A percentile compares a stretch with the other conserved stretches of the same genome.
phyloP scores from a whole-genome alignment of 2,329 filamentous ascomycete genomes.

The Penicillium nordicum region DNA sequence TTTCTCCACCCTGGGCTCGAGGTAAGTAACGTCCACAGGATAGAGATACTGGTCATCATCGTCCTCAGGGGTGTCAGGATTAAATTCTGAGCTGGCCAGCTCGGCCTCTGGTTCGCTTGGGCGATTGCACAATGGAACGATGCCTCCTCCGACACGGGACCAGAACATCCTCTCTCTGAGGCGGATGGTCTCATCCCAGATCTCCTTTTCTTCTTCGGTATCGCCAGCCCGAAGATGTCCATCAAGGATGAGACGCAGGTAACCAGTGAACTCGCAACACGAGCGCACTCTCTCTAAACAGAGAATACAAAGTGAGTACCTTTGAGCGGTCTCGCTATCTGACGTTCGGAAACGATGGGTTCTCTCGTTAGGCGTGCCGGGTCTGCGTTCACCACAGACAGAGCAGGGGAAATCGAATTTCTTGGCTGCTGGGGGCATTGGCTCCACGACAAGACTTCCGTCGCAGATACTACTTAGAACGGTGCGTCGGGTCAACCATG shows the following conservation, averaged over 20 bases:
- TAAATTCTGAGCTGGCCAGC: slow-evolving; percentile 1
- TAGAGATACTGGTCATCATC: slow-evolving; percentile 2
- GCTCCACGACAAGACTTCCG: slow-evolving; percentile 84
- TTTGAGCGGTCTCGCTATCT: slow-evolving; percentile 79
- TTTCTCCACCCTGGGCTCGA: slow-evolving; percentile 8
- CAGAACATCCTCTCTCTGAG: slow-evolving; percentile 96
- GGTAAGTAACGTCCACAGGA: slow-evolving; percentile 6
- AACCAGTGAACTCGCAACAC: slow-evolving; percentile 89
- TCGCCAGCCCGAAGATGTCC: slow-evolving; percentile 85
- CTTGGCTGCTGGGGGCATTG: slow-evolving; percentile 61
- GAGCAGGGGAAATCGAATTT: slow-evolving; percentile 66
- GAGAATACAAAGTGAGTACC: slow-evolving; percentile 85
- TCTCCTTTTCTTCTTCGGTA: slow-evolving; percentile 76
- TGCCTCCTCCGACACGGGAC: slow-evolving; percentile 86
- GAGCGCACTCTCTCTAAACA: slow-evolving; percentile 80
- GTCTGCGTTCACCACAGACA: slow-evolving; percentile 80
- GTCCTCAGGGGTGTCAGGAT: not conserved
- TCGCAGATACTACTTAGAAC: slow-evolving; percentile 81
- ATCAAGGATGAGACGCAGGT: slow-evolving; percentile 85
- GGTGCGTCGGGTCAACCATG: slow-evolving; percentile 84
- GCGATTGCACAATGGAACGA: slow-evolving; percentile 62
- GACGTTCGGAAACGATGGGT: slow-evolving; percentile 86
- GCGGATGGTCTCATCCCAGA: slow-evolving; percentile 92
- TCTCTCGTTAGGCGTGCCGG: slow-evolving; percentile 66
- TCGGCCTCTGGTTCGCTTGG: slow-evolving; percentile 22